Evolutionary conservation across 139 green algal genomes (phyloP).

Genomic region (Tetradesmus obliquus): DNA sequence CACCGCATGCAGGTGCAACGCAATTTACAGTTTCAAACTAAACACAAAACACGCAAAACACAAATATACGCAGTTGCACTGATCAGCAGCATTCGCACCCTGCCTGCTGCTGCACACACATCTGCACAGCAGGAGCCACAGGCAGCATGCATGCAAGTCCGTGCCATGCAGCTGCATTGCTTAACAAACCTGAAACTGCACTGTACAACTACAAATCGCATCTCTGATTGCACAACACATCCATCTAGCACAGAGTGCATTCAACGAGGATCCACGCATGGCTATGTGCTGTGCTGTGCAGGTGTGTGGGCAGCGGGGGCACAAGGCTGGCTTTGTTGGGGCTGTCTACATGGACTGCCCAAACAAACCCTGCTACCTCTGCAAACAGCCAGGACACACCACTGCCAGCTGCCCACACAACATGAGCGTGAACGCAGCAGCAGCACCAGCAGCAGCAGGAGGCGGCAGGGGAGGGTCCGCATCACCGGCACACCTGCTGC

Average conservation of each 20-base stretch:
- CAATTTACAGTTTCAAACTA: slow-evolving; percentile 14
- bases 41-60: no score
- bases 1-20: not conserved
- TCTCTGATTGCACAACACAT: no score
- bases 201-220: not conserved
- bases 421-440: slow-evolving; percentile 14
- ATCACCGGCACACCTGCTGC: not conserved
- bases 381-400: slow-evolving; percentile 86
- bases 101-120: not conserved
- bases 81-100: not conserved
- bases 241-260: not conserved
- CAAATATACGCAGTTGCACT: slow-evolving; percentile 1
- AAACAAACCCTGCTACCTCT: slow-evolving; percentile 93
- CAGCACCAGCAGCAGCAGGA: slow-evolving; percentile 59
- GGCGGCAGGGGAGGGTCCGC: not conserved
- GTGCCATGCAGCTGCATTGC: no score
- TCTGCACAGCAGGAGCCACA: not conserved
- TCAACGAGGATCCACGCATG: not conserved
- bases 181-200: not conserved
- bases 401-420: slow-evolving; percentile 87
- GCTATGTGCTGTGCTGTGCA: slow-evolving; percentile 48
- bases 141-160: not conserved
- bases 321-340: slow-evolving; percentile 90
- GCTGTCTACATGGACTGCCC: slow-evolving; percentile 80
- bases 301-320: slow-evolving; percentile 85